Evolutionary conservation across 306 rosid species (phyloP).

Genomic region (Casuarina equisetifolia): DNA sequence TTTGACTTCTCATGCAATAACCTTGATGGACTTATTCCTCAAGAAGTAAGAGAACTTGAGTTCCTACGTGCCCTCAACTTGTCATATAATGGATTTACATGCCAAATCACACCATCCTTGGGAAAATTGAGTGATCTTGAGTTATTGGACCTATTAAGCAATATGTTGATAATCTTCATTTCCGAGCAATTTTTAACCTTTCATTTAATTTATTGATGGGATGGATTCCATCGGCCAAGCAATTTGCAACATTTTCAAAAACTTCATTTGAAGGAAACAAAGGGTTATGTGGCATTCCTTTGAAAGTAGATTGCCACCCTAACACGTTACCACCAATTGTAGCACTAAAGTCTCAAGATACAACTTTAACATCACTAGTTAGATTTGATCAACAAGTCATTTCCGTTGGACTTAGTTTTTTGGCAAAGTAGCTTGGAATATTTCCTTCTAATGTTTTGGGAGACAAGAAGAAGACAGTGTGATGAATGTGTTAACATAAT

Average conservation of each 20-base stretch:
- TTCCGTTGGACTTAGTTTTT: too few species aligned
- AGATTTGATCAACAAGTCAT: too few species aligned
- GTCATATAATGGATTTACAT: constrained; percentile 3
- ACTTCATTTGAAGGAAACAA: constrained; percentile 18
- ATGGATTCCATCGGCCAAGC: background rate
- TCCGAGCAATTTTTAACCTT: constrained; percentile 36
- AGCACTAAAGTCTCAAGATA: too few species aligned
- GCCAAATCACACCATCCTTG: constrained; percentile 22
- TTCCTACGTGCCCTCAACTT: constrained; percentile 27
- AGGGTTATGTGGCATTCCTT: background rate
- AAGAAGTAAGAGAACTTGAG: constrained; percentile 8
- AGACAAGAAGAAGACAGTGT: too few species aligned
- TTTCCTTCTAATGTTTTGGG: too few species aligned
- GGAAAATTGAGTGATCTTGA: constrained; percentile 4
- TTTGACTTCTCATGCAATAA: constrained; percentile 39
- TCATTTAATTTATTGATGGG: constrained; percentile 32
- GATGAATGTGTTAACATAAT: too few species aligned
- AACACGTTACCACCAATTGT: too few species aligned
- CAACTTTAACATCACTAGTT: too few species aligned
- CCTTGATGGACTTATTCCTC: constrained; percentile 32
- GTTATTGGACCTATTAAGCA: constrained; percentile 28
- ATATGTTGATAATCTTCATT: constrained; percentile 4
- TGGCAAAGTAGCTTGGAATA: too few species aligned
- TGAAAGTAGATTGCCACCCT: background rate
- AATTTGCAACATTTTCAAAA: constrained; percentile 15